Base-by-base conservation (phyloP, 2,329 filamentous ascomycete species). In the Colletotrichum brevisporum region DNA sequence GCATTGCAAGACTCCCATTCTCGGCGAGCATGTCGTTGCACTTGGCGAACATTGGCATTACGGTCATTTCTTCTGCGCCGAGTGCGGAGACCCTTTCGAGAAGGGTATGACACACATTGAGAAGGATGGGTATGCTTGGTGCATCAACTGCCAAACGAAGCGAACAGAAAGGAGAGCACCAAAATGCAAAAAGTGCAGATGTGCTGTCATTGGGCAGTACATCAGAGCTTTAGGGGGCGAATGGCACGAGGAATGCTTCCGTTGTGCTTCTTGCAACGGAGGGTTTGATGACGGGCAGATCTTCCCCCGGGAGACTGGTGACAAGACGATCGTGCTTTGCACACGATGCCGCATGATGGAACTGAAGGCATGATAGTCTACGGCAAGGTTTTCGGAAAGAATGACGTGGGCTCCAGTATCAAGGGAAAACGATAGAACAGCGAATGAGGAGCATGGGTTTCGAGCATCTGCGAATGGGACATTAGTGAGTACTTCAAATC, bases 41-140 rank as follows among this genome's bases (percentile, higher is more conserved):
- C 94, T 97, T 65, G 96, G 96, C 1, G 89, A 91, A n/a, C 94
- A 97, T 81, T 99, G 94, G 93, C 96, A 99, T 79, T 93, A 93
- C 61, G 96, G 96, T 0, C 96, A 99, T 82, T 99, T 99, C 83
- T 99, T 99, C 87, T 99, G 96, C 78, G 96, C 96, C 50, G 94
- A 99, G 85, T 99, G 96, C 78, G 96, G 96, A 73, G 95, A 99
- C 82, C 95, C 96, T 0, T 99, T 99, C 78, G 94, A 87, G 73
- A 85, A 86, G 55, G 88, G 88, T 69, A 88, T 86, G 82, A 91
- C 89, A 53, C 90, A 91, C 75, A 91, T 99, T 63, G 96, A 99
- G 79, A 97, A 97, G 81, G 95, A 98, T 74, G 95, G 95, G 10
- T 98, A 97, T 80, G 96, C 96, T 5, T 99, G 96, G 95, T 99